A percentile compares a stretch with the other conserved stretches of the same genome.
These are phyloP conservation scores for Hypoxylon sp. DNA, from an alignment of 2,329 filamentous ascomycete genomes.

Conservation along the genomic window DNA sequence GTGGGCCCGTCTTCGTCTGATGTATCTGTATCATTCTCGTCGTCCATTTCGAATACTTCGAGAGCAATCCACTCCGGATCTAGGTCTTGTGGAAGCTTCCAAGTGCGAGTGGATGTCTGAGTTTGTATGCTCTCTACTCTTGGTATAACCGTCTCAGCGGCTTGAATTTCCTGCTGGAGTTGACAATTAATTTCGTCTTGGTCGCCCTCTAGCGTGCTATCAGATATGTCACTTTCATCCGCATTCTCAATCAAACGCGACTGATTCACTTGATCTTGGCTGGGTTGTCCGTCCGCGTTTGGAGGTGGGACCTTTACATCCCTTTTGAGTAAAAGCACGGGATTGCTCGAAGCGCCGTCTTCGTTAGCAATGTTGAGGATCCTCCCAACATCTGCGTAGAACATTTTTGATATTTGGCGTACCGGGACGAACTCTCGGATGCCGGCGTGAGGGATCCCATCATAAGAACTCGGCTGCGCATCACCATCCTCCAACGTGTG, in stretches of 20 bases:
- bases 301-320: constrained; percentile 71
- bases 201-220: constrained; percentile 50
- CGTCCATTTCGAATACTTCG: constrained; percentile 81
- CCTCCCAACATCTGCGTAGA: constrained; percentile 92
- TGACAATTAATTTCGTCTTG: constrained; percentile 66
- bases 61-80: constrained; percentile 94
- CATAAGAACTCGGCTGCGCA: constrained; percentile 54
- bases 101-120: constrained; percentile 54
- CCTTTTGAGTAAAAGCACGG: constrained; percentile 81
- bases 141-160: constrained; percentile 10
- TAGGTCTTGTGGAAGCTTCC: constrained; percentile 79
- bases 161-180: constrained; percentile 58
- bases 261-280: constrained; percentile 64
- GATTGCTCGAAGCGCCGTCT: constrained; percentile 77
- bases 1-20: constrained; percentile 42
- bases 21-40: constrained; percentile 56
- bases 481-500: constrained; percentile 61
- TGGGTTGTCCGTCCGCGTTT: constrained; percentile 53
- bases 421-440: constrained; percentile 69
- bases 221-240: constrained; percentile 36
- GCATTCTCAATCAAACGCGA: constrained; percentile 35
- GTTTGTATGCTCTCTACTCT: constrained; percentile 10
- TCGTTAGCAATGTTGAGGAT: constrained; percentile 81
- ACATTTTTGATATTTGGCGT: constrained; percentile 83
- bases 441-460: constrained; percentile 61